Evolutionary conservation across 23 red algal genomes (phyloP).

Genomic region (Gracilariopsis chorda): DNA sequence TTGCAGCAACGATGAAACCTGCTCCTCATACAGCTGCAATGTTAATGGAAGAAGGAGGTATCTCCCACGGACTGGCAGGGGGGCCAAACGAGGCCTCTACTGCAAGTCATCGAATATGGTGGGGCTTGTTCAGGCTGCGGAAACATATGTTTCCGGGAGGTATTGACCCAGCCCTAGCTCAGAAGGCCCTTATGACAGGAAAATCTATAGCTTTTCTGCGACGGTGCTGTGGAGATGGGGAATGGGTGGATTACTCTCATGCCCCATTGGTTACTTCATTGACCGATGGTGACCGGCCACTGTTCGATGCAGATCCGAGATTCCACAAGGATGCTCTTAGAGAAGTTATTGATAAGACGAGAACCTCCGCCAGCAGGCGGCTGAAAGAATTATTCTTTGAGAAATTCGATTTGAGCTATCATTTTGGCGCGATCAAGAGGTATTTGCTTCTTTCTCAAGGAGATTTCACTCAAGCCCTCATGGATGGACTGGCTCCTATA

Average conservation of each 20-base stretch:
- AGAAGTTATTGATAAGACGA: slow-evolving; percentile 29
- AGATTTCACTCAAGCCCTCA: slow-evolving; percentile 78
- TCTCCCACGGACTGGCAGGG: slow-evolving; percentile 31
- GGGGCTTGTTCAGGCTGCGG: slow-evolving; percentile 73
- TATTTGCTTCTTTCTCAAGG: slow-evolving; percentile 80
- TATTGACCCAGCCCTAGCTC: slow-evolving; percentile 20
- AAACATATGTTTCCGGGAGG: slow-evolving; percentile 60
- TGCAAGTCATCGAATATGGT: slow-evolving; percentile 75
- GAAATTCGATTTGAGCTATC: slow-evolving; percentile 67
- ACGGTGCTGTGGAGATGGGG: slow-evolving; percentile 62
- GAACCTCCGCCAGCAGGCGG: slow-evolving; percentile 51
- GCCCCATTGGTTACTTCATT: slow-evolving; percentile 26
- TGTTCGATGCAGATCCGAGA: slow-evolving; percentile 51
- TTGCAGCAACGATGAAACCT: slow-evolving; percentile 32
- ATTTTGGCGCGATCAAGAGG: slow-evolving; percentile 69
- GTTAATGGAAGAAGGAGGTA: slow-evolving; percentile 55
- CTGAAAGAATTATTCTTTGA: slow-evolving; percentile 80
- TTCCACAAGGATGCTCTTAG: slow-evolving; percentile 36
- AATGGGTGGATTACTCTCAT: slow-evolving; percentile 69
- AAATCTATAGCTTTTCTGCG: slow-evolving; percentile 79
- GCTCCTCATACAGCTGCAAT: not conserved
- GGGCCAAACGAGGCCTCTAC: slow-evolving; percentile 53
- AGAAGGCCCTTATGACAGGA: slow-evolving; percentile 69
- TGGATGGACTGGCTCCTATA: slow-evolving; percentile 68
- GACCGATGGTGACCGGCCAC: not conserved